Evolutionary conservation across 2,329 filamentous ascomycete species (phyloP).

Genomic region (Penicillium capsulatum): DNA sequence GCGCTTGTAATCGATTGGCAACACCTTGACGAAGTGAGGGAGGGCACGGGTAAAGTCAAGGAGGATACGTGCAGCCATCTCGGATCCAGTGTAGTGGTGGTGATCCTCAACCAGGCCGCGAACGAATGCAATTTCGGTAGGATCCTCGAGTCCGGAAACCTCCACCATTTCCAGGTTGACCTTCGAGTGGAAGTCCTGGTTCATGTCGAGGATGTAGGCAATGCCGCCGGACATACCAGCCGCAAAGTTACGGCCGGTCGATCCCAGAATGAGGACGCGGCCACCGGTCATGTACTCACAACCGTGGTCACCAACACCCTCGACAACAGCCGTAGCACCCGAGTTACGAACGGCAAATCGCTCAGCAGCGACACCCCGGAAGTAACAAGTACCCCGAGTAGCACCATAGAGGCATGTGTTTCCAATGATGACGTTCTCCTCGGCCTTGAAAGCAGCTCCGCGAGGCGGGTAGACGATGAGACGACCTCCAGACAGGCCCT

Average conservation of each 20-base stretch:
- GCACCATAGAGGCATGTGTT: conserved; percentile 96
- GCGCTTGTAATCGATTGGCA: conserved; percentile 94
- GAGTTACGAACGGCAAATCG: conserved; percentile 96
- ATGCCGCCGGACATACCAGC: conserved; percentile 99
- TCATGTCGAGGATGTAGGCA: conserved; percentile 85
- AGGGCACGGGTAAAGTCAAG: conserved; percentile 93
- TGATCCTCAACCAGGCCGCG: conserved; percentile 93
- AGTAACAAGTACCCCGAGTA: conserved; percentile 86
- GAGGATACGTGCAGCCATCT: conserved; percentile 85
- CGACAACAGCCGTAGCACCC: conserved; percentile 90
- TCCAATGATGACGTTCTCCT: conserved; percentile 90
- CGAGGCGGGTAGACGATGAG: conserved; percentile 91
- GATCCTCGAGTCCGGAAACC: conserved; percentile 76
- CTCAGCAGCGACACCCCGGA: conserved; percentile 94
- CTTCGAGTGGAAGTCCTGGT: conserved; percentile 85
- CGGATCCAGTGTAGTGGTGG: conserved; percentile 95
- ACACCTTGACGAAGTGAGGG: conserved; percentile 84
- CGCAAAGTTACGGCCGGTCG: conserved; percentile 92
- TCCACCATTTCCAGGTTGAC: conserved; percentile 98
- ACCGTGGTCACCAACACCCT: conserved; percentile 92
- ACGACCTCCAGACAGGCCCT: conserved; percentile 88
- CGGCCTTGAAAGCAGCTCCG: conserved; percentile 85
- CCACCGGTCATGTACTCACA: conserved; percentile 99
- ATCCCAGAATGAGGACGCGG: conserved; percentile 78
- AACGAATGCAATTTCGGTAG: conserved; percentile 81